Evolutionary conservation across 495 filamentous ascomycete genomes (phyloP).

Genomic region (Aspergillus steynii): DNA sequence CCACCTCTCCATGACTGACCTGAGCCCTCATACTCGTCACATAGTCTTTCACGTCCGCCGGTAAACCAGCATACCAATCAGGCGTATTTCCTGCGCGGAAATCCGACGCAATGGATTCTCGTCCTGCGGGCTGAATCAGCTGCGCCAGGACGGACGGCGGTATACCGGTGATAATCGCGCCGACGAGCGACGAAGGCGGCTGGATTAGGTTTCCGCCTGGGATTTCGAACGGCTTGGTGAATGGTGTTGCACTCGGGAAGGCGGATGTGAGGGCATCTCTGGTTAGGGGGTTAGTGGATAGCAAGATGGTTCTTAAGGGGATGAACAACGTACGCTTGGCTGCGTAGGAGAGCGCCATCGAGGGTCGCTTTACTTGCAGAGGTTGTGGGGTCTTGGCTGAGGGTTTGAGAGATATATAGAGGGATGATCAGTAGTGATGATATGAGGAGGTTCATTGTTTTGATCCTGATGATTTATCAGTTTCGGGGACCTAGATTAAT

Average conservation of each 20-base stretch:
- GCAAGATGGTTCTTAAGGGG: background rate
- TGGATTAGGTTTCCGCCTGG: constrained; percentile 15
- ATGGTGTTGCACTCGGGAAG: constrained; percentile 16
- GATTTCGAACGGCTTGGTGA: constrained; percentile 7
- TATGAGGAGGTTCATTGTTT: too few relatives aligned
- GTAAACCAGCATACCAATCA: constrained; percentile 23
- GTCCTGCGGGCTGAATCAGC: constrained; percentile 18
- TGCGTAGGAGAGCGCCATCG: constrained; percentile 8
- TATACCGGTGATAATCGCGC: constrained; percentile 20
- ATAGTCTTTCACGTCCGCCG: constrained; percentile 25
- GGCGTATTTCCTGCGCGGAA: constrained; percentile 21
- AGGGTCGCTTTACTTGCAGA: background rate
- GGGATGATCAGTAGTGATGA: too few relatives aligned
- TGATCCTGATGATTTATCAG: too few relatives aligned
- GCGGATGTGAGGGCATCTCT: constrained; percentile 10
- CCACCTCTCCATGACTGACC: constrained; percentile 6
- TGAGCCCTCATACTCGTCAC: constrained; percentile 15
- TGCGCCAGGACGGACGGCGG: constrained; percentile 23
- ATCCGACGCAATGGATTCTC: constrained; percentile 21
- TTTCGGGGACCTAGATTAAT: too few relatives aligned
- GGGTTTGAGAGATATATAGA: too few relatives aligned
- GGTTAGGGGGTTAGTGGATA: background rate
- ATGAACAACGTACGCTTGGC: constrained; percentile 5
- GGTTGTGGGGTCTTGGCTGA: too few relatives aligned
- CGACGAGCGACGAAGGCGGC: constrained; percentile 22